Conservation (phyloP, 768 basidiomycete genomes). For the Rhizopogon vinicolor region DNA sequence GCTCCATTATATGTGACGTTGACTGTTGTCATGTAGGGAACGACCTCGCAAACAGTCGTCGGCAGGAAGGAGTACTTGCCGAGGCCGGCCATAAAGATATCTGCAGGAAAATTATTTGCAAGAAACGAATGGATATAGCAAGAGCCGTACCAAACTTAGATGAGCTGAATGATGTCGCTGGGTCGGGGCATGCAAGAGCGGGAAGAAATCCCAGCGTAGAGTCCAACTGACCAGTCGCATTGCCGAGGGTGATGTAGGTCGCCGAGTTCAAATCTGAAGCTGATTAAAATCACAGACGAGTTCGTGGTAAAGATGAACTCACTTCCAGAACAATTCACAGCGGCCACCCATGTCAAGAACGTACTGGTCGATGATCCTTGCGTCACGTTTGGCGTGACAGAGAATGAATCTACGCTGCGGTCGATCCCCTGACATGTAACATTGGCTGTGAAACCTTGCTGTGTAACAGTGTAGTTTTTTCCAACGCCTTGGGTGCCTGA, state of each 20-base stretch:
- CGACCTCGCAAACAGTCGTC: conserved; percentile 3
- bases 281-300: not conserved
- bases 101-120: not conserved
- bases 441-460: conserved; percentile 16
- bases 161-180: not conserved
- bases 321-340: conserved; percentile 1
- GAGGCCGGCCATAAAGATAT: not conserved
- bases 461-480: conserved; percentile 3
- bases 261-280: not conserved
- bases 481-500: not conserved
- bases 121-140: not conserved
- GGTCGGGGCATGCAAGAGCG: conserved; percentile 1
- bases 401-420: not conserved
- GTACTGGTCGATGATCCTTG: no score
- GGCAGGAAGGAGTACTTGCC: conserved; percentile 13
- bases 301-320: not conserved
- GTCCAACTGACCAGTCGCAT: not conserved
- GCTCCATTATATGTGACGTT: conserved; percentile 8
- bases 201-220: conserved; percentile 1
- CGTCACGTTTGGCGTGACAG: rapidly evolving
- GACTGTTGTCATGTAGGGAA: conserved; percentile 8
- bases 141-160: not conserved
- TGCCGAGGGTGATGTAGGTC: not conserved
- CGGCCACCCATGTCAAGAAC: not conserved
- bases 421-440: conserved; percentile 3